Base-by-base conservation (phyloP, 805 yeast genomes). In the Brettanomyces naardenensis region DNA sequence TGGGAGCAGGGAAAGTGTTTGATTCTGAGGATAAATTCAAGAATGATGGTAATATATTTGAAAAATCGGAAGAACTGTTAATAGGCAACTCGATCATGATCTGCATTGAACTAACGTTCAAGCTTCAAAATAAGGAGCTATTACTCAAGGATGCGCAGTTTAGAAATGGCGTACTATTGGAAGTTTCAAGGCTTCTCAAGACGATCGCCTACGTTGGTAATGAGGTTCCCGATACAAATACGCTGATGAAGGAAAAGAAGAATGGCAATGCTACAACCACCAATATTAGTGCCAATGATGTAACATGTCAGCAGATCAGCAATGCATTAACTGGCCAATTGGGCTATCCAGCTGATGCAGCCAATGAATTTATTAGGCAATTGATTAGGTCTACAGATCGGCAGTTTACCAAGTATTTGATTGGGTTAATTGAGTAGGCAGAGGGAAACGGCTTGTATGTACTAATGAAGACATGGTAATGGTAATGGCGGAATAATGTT, bases 61-160 rank as follows among this genome's bases (percentile, higher is more conserved):
- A 81, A 14, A 85, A 92, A 5, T 73, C 85, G 35, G 80, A 82
- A 39, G 78, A 74, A 31, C 74, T 75, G 51, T 69, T 89, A 41
- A 74, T 85, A 58, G 75, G 78, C 36, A 80, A 78, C 46, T 67
- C 77, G 20, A 71, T 88, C 3, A 71, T 80, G 35, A 62, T 85
- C 38, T 68, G 80, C 26, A 83, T 87, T 64, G 89, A 86, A 56
- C 64, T 87, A 34, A 86, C 95, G n/a, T 79, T 85, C 55, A 78
- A 81, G 47, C 72, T 78, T 26, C 71, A 71, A 23, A 42, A 46
- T 19, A 46, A 44, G 29, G 22, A 19, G 4, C 78, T 80, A 49
- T 75, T 80, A 51, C 63, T 78, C 35, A 75, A 76, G 45, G 95
- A 88, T 56, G 95, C 95, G 4, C 89, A 85, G 54, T 75, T 73